Evolutionary conservation across 2,329 filamentous ascomycete species (phyloP), one percentile per base, ranked within the genome.

Genomic region (Hymenoscyphus repandus): DNA sequence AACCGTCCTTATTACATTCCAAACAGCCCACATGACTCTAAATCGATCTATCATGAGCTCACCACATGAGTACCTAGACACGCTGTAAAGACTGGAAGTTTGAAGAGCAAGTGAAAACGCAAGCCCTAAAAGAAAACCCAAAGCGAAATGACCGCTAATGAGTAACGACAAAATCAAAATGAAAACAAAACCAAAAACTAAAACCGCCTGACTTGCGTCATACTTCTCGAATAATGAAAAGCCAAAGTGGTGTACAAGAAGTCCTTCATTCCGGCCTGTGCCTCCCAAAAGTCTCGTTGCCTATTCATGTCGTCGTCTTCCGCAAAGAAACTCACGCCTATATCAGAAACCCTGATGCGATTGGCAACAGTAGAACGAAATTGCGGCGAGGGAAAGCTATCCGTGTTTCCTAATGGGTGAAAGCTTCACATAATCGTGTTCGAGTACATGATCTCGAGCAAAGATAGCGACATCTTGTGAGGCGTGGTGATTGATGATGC

Each of bases 361-460:
- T n/a, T n/a, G n/a, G 22, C 7, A 27, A 27, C 22, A 27, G 22
- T 27, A 27, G 7, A 27, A 27, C 22, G 22, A 27, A 27, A 27
- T 27, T 27, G 22, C 22, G 7, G 22, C 4, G 22, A 7, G 22
- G 22, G 22, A 7, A 7, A 27, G 4, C 22, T 27, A n/a, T 27
- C 22, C 4, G 22, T 4, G 7, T 27, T 37, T 37, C 34, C 34
- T 37, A 5, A 5, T 37, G 5, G 13, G 12, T 5, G 38, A 11
- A 40, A 6, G 4, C 10, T 17, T 40, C 38, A 46, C 39, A 38
- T 33, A 34, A 18, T 49, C 40, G 32, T 34, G 27, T 33, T 45
- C 50, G 38, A 52, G 50, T 48, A 15, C 50, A 33, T 52, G 50
- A 52, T 52, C 50, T 48, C 45, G 45, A 52, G 36, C 34, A 43